phyloP scores from a whole-genome alignment of 192 early-diverging fungal genomes.

The Backusella morwellensis region DNA sequence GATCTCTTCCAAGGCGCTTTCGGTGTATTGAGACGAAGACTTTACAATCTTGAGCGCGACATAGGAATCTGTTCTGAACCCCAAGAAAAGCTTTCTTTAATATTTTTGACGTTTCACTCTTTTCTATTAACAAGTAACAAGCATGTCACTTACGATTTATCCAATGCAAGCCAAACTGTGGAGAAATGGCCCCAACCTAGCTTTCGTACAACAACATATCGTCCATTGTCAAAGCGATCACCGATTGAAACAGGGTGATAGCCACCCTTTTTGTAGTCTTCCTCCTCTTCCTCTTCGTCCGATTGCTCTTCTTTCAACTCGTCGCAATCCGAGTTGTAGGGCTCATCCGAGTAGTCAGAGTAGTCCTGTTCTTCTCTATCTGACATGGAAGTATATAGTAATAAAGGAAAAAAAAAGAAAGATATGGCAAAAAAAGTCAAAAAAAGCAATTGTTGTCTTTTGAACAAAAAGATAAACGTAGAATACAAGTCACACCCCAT shows the following conservation, averaged over 20 bases:
- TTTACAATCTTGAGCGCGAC: constrained; percentile 97
- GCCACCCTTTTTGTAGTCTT: constrained; percentile 89
- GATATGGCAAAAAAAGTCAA: neutral
- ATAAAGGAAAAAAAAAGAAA: neutral
- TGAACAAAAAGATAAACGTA: neutral
- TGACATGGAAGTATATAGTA: neutral
- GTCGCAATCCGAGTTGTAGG: neutral
- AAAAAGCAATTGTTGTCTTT: neutral
- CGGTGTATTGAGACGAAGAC: constrained; percentile 88
- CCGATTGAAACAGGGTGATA: constrained; percentile 88
- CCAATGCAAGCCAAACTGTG: constrained; percentile 95
- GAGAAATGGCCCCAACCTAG: constrained; percentile 98
- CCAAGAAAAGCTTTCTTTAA: neutral
- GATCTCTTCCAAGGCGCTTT: constrained; percentile 94
- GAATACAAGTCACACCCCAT: neutral
- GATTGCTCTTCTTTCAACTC: constrained; percentile 9
- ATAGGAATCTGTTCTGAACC: constrained; percentile 50
- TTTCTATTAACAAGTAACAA: neutral
- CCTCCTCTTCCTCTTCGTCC: constrained; percentile 80
- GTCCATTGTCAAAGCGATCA: constrained; percentile 72
- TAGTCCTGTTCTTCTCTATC: neutral
- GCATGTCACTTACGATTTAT: constrained; percentile 51
- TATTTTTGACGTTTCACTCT: neutral
- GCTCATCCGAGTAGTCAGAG: neutral
- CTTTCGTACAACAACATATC: constrained; percentile 88